These are phyloP conservation scores for Salvia splendens DNA, from an alignment of 257 asterid genomes.

Conservation along the genomic window DNA sequence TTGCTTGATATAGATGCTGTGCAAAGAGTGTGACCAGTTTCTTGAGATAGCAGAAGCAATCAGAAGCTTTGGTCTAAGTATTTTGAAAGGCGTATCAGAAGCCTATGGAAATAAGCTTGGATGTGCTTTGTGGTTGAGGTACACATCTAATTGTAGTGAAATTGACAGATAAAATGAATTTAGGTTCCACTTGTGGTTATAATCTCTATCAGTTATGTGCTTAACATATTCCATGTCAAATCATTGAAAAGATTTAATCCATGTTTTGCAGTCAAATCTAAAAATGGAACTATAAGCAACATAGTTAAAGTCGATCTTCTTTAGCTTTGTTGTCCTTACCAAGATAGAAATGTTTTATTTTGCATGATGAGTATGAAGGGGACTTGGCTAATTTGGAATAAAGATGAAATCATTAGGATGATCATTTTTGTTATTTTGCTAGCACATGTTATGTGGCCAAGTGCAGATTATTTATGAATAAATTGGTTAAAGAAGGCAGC, in stretches of 20 bases:
- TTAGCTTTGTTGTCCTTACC: conserved; percentile 8
- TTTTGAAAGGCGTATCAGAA: conserved; percentile 83
- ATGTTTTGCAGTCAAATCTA: not conserved
- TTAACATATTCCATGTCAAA: not conserved
- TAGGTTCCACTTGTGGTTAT: not conserved
- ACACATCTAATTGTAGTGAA: conserved; percentile 25
- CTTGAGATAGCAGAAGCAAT: conserved; percentile 84
- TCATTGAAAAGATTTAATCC: not conserved
- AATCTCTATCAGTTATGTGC: conserved; percentile 12
- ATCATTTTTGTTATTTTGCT: not conserved
- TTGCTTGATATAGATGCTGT: conserved; percentile 63
- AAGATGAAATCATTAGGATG: not conserved
- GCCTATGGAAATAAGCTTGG: conserved; percentile 67
- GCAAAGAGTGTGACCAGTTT: conserved; percentile 70
- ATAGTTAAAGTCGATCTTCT: conserved; percentile 1
- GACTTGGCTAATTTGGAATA: not conserved
- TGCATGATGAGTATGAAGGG: not conserved
- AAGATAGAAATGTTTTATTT: not conserved
- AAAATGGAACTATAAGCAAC: conserved; percentile 9
- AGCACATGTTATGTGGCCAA: not conserved
- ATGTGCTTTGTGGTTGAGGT: conserved; percentile 97
- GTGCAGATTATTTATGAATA: not conserved
- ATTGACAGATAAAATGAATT: conserved; percentile 6
- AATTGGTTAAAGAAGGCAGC: not conserved
- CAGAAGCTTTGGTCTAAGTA: conserved; percentile 77